phyloP scores from a whole-genome alignment of 176 grass and related monocot genomes.

The Oryza nivara region DNA sequence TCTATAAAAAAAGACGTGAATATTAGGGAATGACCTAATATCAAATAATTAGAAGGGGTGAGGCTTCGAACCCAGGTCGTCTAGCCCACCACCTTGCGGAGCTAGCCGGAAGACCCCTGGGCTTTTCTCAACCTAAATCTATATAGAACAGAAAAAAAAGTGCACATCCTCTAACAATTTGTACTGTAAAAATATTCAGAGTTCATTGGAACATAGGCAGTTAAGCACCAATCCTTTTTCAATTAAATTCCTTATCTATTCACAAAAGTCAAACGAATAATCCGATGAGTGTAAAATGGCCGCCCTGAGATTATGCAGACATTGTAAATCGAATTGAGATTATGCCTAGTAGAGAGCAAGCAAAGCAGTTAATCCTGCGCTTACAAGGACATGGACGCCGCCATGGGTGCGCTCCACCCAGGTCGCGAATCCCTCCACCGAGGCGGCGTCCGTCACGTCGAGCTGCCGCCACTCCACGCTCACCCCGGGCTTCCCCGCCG shows the following conservation, averaged over 20 bases:
- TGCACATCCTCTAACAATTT: not conserved
- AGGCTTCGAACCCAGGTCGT: too few species aligned
- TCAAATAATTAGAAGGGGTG: too few species aligned
- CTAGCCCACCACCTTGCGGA: too few species aligned
- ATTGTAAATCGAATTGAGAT: not conserved
- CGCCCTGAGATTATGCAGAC: not conserved
- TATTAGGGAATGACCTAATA: too few species aligned
- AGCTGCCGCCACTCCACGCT: slow-evolving; percentile 61
- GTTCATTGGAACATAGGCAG: not conserved
- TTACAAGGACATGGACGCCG: slow-evolving; percentile 84
- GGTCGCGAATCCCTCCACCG: slow-evolving; percentile 59
- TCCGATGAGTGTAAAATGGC: not conserved
- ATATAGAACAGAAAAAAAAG: not conserved
- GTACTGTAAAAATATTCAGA: not conserved
- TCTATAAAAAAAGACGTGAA: not conserved
- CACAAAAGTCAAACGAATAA: not conserved
- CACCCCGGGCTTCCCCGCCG: not conserved
- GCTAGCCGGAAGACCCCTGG: too few species aligned
- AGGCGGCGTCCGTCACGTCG: slow-evolving; percentile 62
- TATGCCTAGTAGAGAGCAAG: not conserved
- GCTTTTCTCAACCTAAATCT: not conserved
- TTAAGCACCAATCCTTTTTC: not conserved
- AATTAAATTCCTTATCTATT: not conserved
- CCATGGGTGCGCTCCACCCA: slow-evolving; percentile 57
- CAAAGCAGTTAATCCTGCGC: not conserved